A percentile compares a stretch with the other conserved stretches of the same genome.
phyloP scores from a whole-genome alignment of 169 alveolate species.

The Eimeria praecox region DNA sequence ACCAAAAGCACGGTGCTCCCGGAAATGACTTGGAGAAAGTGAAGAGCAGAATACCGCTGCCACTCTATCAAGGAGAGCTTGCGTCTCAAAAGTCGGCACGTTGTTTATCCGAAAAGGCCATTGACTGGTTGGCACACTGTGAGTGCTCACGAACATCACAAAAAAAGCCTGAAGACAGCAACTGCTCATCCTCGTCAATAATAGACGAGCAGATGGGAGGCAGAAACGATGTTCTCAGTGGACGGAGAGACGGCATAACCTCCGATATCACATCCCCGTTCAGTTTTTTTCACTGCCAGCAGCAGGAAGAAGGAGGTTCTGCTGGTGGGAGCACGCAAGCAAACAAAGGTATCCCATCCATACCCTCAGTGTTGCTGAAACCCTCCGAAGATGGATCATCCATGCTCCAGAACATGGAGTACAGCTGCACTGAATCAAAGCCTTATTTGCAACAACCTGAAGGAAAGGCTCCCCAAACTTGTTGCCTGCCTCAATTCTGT shows the following conservation, averaged over 20 bases:
- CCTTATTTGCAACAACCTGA: slow-evolving; percentile 9
- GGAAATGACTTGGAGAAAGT: background rate
- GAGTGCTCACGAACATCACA: slow-evolving; percentile 2
- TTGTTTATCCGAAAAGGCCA: background rate
- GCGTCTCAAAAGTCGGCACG: background rate
- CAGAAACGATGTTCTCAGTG: background rate
- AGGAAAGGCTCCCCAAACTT: background rate
- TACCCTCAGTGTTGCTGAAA: background rate
- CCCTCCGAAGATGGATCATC: slow-evolving; percentile 6
- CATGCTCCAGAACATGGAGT: background rate
- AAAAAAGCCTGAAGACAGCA: background rate
- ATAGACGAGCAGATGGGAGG: background rate
- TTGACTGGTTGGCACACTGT: slow-evolving; percentile 5
- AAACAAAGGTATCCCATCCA: background rate
- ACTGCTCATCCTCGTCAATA: background rate
- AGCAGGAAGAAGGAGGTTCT: background rate
- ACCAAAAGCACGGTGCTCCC: background rate
- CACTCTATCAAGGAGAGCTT: background rate
- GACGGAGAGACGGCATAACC: background rate
- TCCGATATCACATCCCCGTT: background rate
- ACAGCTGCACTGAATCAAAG: background rate
- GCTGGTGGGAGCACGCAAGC: background rate
- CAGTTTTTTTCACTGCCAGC: background rate
- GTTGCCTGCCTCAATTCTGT: slow-evolving; percentile 20
- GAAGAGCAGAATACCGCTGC: background rate